A percentile compares a stretch with the other conserved stretches of the same genome.
Evolutionary conservation across 352 stramenopile species (phyloP).

Genomic region (Stramenopiles sp.): DNA sequence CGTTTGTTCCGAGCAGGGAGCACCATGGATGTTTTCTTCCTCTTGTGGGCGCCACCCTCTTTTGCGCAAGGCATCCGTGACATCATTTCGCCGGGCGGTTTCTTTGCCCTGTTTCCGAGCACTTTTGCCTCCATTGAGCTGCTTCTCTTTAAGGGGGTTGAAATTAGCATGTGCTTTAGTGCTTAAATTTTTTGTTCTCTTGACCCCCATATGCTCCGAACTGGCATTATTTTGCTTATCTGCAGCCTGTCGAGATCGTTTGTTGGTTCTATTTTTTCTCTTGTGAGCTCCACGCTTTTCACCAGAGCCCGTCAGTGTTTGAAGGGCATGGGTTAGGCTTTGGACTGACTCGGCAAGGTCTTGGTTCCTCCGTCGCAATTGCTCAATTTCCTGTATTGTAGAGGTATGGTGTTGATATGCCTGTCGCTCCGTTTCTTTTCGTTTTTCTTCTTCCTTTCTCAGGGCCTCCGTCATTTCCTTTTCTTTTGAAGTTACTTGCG

Average conservation of each 20-base stretch:
- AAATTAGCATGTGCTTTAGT: background rate
- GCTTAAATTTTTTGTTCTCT: too few species aligned
- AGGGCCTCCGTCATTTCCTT: background rate
- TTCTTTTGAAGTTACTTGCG: background rate
- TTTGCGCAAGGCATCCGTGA: background rate
- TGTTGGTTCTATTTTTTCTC: background rate
- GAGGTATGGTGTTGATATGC: background rate
- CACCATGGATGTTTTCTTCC: background rate
- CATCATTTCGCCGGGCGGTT: background rate
- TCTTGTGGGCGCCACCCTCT: background rate
- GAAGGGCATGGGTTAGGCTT: background rate
- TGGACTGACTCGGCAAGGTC: background rate
- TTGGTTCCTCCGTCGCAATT: background rate
- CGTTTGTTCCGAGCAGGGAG: background rate
- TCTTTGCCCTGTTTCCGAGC: background rate
- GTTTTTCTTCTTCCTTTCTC: slow-evolving; percentile 1
- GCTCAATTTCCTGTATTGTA: background rate
- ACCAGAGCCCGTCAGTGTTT: background rate
- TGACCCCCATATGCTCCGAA: too few species aligned
- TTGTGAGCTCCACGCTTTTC: background rate
- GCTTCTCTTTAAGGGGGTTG: background rate
- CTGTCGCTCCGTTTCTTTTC: background rate
- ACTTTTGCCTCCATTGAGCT: background rate
- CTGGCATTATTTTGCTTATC: too few species aligned
- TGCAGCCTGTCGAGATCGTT: background rate